Percentiles rank a stretch among this genome's conserved stretches.
Conservation (phyloP, 2,329 filamentous ascomycete genomes). For the Claviceps spartinae region DNA sequence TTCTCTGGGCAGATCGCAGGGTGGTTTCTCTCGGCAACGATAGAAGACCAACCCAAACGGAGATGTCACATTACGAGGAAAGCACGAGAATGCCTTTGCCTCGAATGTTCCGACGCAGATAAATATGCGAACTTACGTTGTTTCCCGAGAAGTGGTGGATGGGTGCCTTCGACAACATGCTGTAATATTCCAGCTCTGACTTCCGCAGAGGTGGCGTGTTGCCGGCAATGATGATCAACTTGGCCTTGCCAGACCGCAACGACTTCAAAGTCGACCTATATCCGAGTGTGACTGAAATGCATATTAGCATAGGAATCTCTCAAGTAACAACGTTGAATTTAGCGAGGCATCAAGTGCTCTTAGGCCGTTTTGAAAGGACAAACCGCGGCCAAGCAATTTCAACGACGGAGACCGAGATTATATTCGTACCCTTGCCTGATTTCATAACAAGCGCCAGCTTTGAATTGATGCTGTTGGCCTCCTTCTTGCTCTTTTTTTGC, state of each 20-base stretch:
- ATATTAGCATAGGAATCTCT: background rate
- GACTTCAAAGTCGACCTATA: slow-evolving; percentile 54
- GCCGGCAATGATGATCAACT: slow-evolving; percentile 85
- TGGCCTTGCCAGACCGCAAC: slow-evolving; percentile 91
- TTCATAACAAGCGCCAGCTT: slow-evolving; percentile 51
- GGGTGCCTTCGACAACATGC: slow-evolving; percentile 82
- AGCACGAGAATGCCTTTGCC: background rate
- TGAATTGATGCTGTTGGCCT: slow-evolving; percentile 56
- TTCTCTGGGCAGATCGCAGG: slow-evolving; percentile 65
- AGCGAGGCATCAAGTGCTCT: background rate
- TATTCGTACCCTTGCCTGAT: slow-evolving; percentile 56
- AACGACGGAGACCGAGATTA: no score
- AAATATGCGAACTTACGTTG: slow-evolving; percentile 64
- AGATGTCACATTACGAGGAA: background rate
- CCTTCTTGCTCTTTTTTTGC: slow-evolving; percentile 74
- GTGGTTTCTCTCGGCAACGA: slow-evolving; percentile 9
- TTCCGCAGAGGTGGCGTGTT: slow-evolving; percentile 98
- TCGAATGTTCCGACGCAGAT: background rate
- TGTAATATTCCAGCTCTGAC: slow-evolving; percentile 92
- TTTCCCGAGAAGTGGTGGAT: slow-evolving; percentile 98
- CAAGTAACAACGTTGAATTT: background rate
- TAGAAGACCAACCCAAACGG: background rate
- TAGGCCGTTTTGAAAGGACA: background rate
- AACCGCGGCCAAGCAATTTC: background rate
- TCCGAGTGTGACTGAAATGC: slow-evolving; percentile 23